phyloP scores from a whole-genome alignment of 495 filamentous ascomycete genomes.

The Aspergillus incahuasiensis region DNA sequence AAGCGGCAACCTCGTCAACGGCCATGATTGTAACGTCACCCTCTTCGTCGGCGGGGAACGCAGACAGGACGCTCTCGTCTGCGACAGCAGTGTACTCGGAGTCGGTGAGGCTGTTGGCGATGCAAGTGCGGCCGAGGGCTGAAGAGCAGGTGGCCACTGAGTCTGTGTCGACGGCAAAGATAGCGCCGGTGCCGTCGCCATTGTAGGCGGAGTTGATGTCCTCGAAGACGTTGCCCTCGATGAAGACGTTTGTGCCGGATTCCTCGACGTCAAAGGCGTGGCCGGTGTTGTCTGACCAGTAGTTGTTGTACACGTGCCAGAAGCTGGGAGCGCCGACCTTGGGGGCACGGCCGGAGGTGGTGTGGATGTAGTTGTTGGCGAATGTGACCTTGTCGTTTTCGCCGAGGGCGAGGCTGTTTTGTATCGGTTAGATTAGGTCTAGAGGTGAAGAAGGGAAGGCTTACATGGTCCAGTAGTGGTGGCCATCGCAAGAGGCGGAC shows the following conservation, averaged over 20 bases:
- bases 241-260: slow-evolving; percentile 18
- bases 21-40: slow-evolving; percentile 15
- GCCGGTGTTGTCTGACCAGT: slow-evolving; percentile 33
- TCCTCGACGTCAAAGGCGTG: slow-evolving; percentile 28
- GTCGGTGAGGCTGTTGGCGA: slow-evolving; percentile 21
- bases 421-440: background rate
- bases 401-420: slow-evolving; percentile 25
- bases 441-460: background rate
- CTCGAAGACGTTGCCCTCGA: slow-evolving; percentile 32
- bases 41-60: slow-evolving; percentile 21
- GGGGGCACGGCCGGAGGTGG: slow-evolving; percentile 49
- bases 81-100: slow-evolving; percentile 21
- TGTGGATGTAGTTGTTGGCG: slow-evolving; percentile 41
- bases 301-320: slow-evolving; percentile 40
- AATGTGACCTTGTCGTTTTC: slow-evolving; percentile 32
- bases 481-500: slow-evolving; percentile 48
- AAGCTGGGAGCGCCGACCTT: slow-evolving; percentile 46
- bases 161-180: slow-evolving; percentile 21
- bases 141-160: slow-evolving; percentile 23
- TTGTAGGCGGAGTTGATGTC: slow-evolving; percentile 24
- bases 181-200: slow-evolving; percentile 19
- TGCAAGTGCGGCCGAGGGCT: slow-evolving; percentile 25
- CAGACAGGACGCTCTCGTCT: slow-evolving; percentile 22
- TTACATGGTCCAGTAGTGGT: slow-evolving; percentile 53
- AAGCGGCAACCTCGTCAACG: slow-evolving; percentile 20